Evolutionary conservation across 495 filamentous ascomycete species (phyloP), one percentile per base, ranked within the genome.

Genomic region (Lophium mytilinum): DNA sequence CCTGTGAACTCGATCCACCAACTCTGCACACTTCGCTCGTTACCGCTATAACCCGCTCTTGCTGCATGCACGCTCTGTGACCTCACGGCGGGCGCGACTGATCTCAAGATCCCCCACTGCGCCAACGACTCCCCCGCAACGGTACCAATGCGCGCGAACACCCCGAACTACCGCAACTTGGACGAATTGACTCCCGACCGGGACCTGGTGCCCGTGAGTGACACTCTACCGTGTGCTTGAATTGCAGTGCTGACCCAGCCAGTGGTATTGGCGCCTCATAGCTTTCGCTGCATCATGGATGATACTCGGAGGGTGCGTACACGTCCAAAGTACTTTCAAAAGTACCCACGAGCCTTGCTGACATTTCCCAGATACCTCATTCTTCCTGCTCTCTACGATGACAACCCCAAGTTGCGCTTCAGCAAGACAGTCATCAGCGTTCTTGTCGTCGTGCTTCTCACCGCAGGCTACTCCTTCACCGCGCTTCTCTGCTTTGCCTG

Each of bases 391-490:
- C 68, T 70, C 18, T 72, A 67, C 64, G 63, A 66, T 37, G 62
- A 58, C 17, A 61, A 66, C 24, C 37, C 58, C 9, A 15, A 66
- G 34, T 61, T 71, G 34, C 66, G 63, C 50, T 58, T 70, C 30
- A 66, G 62, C 55, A 55, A 62, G 15, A 42, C 56, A 1, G 69
- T 64, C 10, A 56, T 73, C 18, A 63, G 59, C 19, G 65, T 73
- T 60, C 67, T 73, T 51, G 61, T 65, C 36, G 64, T 67, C 42
- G 65, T 62, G 3, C 55, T 73, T n/a, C 58, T 73, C 19, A 66
- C 69, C 3, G 65, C 62, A 18, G 71, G 71, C n/a, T 69, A 72
- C 59, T 64, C 67, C 10, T 66, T 70, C 50, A 72, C 71, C 6
- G 68, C 53, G 17, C 62, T 73, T 17, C 64, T 73, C 8, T 68